A percentile compares a stretch with the other conserved stretches of the same genome.
These are phyloP conservation scores for Actinomortierella wolfii DNA, from an alignment of 371 early-diverging fungal genomes.

Conservation along the genomic window DNA sequence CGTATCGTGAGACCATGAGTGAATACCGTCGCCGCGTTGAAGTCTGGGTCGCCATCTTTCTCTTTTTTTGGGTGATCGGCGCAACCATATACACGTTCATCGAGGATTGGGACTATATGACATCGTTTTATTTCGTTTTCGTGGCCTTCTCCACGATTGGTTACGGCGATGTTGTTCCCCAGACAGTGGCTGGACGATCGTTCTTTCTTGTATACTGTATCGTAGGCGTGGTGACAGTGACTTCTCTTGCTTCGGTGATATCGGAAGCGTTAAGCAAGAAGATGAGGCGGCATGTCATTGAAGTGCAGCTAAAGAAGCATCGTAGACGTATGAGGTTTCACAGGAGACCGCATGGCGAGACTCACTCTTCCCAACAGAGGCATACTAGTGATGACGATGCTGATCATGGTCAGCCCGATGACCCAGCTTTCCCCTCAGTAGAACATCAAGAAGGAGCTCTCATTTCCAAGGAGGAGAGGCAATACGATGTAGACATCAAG, in stretches of 20 bases:
- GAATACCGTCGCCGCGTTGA: slow-evolving; percentile 25
- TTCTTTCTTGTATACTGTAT: slow-evolving; percentile 27
- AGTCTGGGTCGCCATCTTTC: slow-evolving; percentile 15
- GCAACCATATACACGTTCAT: slow-evolving; percentile 20
- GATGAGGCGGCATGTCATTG: slow-evolving; percentile 32
- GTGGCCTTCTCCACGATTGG: slow-evolving; percentile 28
- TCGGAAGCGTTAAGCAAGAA: slow-evolving; percentile 32
- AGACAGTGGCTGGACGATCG: slow-evolving; percentile 19
- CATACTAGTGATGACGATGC: background rate
- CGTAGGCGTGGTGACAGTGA: slow-evolving; percentile 27
- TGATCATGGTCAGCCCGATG: background rate
- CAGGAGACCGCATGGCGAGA: background rate
- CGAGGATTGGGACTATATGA: slow-evolving; percentile 29
- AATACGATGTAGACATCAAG: slow-evolving; percentile 16
- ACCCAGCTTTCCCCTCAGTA: background rate
- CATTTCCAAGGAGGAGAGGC: background rate
- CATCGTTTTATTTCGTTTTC: slow-evolving; percentile 24
- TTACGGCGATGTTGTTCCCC: slow-evolving; percentile 28
- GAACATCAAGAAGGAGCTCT: background rate
- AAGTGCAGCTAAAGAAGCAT: slow-evolving; percentile 13
- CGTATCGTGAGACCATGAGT: slow-evolving; percentile 21
- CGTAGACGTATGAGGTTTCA: background rate
- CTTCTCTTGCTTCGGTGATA: slow-evolving; percentile 31
- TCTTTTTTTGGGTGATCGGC: slow-evolving; percentile 30
- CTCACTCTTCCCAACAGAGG: background rate